Conservation (phyloP, 2,329 filamentous ascomycete genomes). For the Elsinoe arachidis region DNA sequence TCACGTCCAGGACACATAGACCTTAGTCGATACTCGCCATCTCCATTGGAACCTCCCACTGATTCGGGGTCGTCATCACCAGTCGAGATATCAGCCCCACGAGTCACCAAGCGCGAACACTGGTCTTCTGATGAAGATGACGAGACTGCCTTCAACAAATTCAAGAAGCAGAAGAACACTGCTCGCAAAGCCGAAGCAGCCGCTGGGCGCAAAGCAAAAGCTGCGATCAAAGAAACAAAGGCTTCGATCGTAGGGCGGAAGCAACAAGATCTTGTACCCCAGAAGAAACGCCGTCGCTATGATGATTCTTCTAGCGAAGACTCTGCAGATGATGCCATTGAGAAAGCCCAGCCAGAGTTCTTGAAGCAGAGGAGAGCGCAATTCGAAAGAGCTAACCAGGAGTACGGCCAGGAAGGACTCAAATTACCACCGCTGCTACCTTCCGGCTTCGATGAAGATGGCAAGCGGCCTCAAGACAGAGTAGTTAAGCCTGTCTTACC, state of each 20-base stretch:
- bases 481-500: slow-evolving; percentile 63
- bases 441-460: slow-evolving; percentile 66
- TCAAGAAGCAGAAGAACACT: slow-evolving; percentile 50
- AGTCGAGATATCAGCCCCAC: neutral
- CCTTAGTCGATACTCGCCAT: neutral
- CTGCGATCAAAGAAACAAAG: slow-evolving; percentile 36
- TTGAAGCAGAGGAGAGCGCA: slow-evolving; percentile 56
- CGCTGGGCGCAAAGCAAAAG: slow-evolving; percentile 40
- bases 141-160: slow-evolving; percentile 53
- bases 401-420: slow-evolving; percentile 58
- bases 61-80: neutral
- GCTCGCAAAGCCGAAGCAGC: slow-evolving; percentile 46
- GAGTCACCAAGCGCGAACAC: neutral
- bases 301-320: slow-evolving; percentile 23
- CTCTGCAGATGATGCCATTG: slow-evolving; percentile 47
- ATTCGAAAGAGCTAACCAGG: slow-evolving; percentile 56
- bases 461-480: slow-evolving; percentile 52
- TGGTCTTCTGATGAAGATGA: slow-evolving; percentile 39
- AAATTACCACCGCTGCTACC: slow-evolving; percentile 69
- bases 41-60: neutral
- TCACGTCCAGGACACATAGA: neutral
- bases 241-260: slow-evolving; percentile 30
- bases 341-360: slow-evolving; percentile 61
- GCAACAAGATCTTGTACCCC: slow-evolving; percentile 15
- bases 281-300: slow-evolving; percentile 15